Evolutionary conservation across 2,329 filamentous ascomycete genomes (phyloP), one percentile per base, ranked within the genome.

Genomic region (Dactylellina drechsleri): DNA sequence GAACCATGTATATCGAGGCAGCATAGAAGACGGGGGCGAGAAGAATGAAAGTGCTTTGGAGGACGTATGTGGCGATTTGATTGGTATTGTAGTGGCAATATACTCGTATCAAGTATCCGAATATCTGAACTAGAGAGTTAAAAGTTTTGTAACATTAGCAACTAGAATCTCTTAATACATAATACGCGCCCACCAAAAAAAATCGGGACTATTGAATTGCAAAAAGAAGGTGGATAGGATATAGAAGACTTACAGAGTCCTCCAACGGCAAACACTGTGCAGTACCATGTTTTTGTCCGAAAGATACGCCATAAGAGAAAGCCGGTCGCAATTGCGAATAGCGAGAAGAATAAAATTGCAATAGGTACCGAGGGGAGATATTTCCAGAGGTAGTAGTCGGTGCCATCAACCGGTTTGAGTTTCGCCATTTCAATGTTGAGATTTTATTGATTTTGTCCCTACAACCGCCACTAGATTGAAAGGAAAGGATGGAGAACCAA

Each of bases 1-100:
- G 82, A 10, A 82, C 82, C 84, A 86, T 86, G 82, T 86, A 86
- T 43, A 86, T 83, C 10, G 84, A 82, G 1, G 85, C 85, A 16
- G 85, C 84, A 78, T 84, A 85, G 54, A 86, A 81, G 15, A 82
- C 82, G 0, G 85, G 85, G 1, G 84, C 83, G 18, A 86, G 79
- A 43, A 86, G 81, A 54, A 86, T 81, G 40, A 84, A 79, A 26
- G 83, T 78, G 62, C 78, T 80, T 77, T 86, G 84, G 36, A 84
- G 78, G 50, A 84, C 77, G 77, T 82, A 86, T 2, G 82, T 81
- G 0, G 77, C 26, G 80, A 84, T 65, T 73, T 72, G 66, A 76
- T 79, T 73, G 73, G 77, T 36, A 79, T 80, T 75, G 43, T 77
- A 53, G 66, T 76, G 76, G 54, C 77, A 71, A 2, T 79, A 76